Conservation (phyloP, 345 rosid species). For the Rhizophora mangle region DNA sequence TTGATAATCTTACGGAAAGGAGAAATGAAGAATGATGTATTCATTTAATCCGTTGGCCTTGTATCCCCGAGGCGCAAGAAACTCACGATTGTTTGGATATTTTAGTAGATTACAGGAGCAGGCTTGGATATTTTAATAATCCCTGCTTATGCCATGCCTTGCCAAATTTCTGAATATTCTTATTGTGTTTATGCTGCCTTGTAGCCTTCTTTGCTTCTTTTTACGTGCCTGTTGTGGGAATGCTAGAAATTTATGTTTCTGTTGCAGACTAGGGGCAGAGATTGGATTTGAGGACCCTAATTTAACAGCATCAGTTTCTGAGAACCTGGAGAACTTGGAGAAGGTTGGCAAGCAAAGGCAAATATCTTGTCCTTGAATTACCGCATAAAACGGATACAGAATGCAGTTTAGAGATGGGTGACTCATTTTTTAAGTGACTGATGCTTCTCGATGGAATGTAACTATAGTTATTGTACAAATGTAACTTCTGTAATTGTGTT, state of each 20-base stretch:
- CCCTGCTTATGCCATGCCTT: background rate
- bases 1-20: background rate
- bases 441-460: slow-evolving; percentile 9
- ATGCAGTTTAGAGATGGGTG: slow-evolving; percentile 27
- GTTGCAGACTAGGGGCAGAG: slow-evolving; percentile 64
- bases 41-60: background rate
- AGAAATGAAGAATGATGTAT: background rate
- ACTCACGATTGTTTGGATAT: no score
- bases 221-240: background rate
- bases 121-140: background rate
- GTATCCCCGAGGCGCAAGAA: background rate
- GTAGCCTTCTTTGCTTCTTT: background rate
- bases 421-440: background rate
- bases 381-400: slow-evolving; percentile 25
- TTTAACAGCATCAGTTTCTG: slow-evolving; percentile 71
- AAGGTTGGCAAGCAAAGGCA: slow-evolving; percentile 53
- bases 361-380: slow-evolving; percentile 52
- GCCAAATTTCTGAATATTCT: background rate
- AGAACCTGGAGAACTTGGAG: slow-evolving; percentile 87
- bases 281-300: slow-evolving; percentile 82
- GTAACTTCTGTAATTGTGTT: slow-evolving; percentile 24
- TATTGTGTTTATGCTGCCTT: background rate
- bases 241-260: slow-evolving; percentile 2
- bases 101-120: background rate
- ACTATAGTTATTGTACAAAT: slow-evolving; percentile 14